Evolutionary conservation across 2,329 filamentous ascomycete species (phyloP).

Genomic region (Scedosporium apiospermum): DNA sequence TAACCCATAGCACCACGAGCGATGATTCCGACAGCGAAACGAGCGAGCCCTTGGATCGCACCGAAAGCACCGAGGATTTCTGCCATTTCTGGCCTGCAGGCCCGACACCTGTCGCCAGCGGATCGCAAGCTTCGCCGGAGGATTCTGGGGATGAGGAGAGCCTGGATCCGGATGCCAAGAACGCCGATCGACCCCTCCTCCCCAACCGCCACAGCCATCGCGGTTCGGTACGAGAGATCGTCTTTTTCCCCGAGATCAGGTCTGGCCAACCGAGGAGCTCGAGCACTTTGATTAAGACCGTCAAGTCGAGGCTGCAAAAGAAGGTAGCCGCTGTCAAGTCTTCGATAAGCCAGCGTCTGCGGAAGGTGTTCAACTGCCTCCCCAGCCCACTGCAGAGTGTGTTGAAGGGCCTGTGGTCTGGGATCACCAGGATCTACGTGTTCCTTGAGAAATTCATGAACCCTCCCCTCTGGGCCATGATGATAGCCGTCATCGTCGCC

Average conservation of each 20-base stretch:
- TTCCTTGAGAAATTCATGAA: constrained; percentile 96
- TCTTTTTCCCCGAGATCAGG: constrained; percentile 42
- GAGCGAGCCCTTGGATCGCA: constrained; percentile 16
- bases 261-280: not conserved
- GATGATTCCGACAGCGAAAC: not conserved
- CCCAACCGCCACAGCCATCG: not conserved
- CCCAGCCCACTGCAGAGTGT: constrained; percentile 30
- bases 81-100: constrained; percentile 44
- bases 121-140: constrained; percentile 38
- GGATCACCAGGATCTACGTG: constrained; percentile 37
- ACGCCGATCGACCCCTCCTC: constrained; percentile 10
- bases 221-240: constrained; percentile 26
- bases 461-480: constrained; percentile 94
- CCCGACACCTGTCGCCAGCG: constrained; percentile 41
- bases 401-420: constrained; percentile 18
- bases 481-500: constrained; percentile 80
- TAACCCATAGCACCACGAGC: not conserved
- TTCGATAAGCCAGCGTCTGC: constrained; percentile 14
- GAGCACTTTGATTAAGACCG: not conserved
- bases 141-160: constrained; percentile 39
- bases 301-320: constrained; percentile 10
- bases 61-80: constrained; percentile 27
- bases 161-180: constrained; percentile 18
- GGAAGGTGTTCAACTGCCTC: constrained; percentile 24
- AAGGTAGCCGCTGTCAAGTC: constrained; percentile 16